phyloP scores from a whole-genome alignment of 306 rosid genomes.

The Citrullus amarus region DNA sequence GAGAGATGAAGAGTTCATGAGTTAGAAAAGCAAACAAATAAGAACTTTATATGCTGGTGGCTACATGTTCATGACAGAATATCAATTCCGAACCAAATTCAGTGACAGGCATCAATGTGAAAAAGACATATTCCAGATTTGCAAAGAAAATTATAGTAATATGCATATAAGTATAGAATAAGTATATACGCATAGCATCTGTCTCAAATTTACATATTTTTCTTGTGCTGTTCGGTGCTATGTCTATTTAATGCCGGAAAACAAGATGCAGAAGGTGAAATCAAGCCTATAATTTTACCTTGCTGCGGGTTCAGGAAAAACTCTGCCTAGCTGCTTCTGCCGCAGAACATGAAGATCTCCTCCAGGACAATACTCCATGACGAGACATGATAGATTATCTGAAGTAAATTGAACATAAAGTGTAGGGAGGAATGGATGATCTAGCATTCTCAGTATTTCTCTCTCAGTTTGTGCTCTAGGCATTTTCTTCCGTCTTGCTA shows the following conservation, averaged over 20 bases:
- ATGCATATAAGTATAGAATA: neutral
- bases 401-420: constrained; percentile 77
- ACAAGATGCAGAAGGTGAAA: neutral
- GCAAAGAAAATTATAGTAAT: neutral
- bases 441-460: constrained; percentile 87
- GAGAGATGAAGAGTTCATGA: neutral
- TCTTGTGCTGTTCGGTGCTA: neutral
- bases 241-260: neutral
- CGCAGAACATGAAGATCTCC: constrained; percentile 98
- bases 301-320: constrained; percentile 71
- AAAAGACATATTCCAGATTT: neutral
- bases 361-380: constrained; percentile 98
- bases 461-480: constrained; percentile 95
- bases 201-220: neutral
- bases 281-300: constrained; percentile 36
- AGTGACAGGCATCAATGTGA: neutral
- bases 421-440: constrained; percentile 97
- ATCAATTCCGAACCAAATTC: neutral
- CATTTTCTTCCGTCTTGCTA: constrained; percentile 88
- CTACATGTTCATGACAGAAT: neutral
- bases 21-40: neutral
- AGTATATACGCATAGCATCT: neutral
- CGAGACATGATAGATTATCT: constrained; percentile 87
- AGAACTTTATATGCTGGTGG: neutral
- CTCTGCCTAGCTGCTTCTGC: constrained; percentile 72